Percentiles rank a stretch among this genome's conserved stretches.
Evolutionary conservation across 768 basidiomycete genomes (phyloP).

Genomic region (Ephemerocybe angulata): DNA sequence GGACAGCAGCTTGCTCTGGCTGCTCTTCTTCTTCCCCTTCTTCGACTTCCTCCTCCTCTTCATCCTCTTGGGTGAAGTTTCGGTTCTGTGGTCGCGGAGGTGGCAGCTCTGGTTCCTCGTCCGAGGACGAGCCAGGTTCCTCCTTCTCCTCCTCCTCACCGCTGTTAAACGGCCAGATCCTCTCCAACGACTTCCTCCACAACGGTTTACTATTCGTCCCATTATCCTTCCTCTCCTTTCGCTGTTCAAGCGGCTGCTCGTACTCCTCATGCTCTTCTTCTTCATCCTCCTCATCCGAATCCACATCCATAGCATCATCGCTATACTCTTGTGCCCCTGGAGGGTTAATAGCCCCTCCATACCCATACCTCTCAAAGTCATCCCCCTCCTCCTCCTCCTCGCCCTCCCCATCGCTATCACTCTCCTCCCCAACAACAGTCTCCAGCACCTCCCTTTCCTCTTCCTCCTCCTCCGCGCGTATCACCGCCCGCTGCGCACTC

Average conservation of each 20-base stretch:
- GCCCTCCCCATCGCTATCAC: conserved; percentile 18
- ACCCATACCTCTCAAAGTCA: conserved; percentile 11
- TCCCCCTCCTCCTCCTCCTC: conserved; percentile 23
- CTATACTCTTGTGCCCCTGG: conserved; percentile 13
- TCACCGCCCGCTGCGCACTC: conserved; percentile 59
- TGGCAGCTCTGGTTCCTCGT: too few species aligned
- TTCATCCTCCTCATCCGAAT: conserved; percentile 16
- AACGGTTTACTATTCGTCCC: conserved; percentile 30
- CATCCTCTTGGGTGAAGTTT: conserved; percentile 12
- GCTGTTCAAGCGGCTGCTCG: conserved; percentile 2
- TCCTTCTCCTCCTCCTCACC: conserved; percentile 22
- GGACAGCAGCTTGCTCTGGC: too few species aligned
- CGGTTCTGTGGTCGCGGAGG: conserved; percentile 1
- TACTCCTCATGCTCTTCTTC: conserved; percentile 25
- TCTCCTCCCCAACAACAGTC: conserved; percentile 34
- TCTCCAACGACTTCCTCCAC: conserved; percentile 43
- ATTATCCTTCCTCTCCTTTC: too few species aligned
- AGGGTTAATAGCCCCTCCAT: conserved; percentile 17
- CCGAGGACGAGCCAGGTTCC: too few species aligned
- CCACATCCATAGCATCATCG: conserved; percentile 17
- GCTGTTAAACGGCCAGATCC: conserved; percentile 39
- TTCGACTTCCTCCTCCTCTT: conserved; percentile 9
- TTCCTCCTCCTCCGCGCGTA: conserved; percentile 48
- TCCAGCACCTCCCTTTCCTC: conserved; percentile 51
- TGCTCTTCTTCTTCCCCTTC: background rate